phyloP scores from a whole-genome alignment of 2,329 filamentous ascomycete genomes.

The Cercospora sesami region DNA sequence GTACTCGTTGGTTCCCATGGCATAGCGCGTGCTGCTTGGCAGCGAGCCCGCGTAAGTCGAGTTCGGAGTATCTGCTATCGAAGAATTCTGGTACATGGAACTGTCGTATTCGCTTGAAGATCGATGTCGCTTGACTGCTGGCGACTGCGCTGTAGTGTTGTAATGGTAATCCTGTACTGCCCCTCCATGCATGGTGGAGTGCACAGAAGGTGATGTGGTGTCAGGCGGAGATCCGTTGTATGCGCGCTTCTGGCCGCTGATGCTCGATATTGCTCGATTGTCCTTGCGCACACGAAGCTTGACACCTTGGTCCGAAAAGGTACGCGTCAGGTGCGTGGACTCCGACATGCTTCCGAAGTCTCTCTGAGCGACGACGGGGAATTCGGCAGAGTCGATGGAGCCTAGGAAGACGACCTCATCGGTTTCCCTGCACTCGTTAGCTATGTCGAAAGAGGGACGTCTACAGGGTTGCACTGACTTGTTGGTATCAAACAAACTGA shows the following conservation, averaged over 20 bases:
- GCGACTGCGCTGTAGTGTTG: conserved; percentile 21
- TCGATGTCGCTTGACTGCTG: conserved; percentile 31
- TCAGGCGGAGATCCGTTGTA: conserved; percentile 27
- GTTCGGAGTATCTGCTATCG: conserved; percentile 17
- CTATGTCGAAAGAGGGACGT: background rate
- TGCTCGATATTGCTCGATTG: conserved; percentile 52
- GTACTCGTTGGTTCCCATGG: conserved; percentile 15
- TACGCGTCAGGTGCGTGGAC: conserved; percentile 76
- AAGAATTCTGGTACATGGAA: conserved; percentile 22
- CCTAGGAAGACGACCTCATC: conserved; percentile 54
- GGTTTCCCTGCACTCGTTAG: conserved; percentile 30
- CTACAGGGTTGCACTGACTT: conserved; percentile 48
- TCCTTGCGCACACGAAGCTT: conserved; percentile 81
- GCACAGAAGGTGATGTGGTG: conserved; percentile 23
- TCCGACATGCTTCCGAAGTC: conserved; percentile 77
- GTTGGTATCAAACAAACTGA: conserved; percentile 73
- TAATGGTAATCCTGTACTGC: conserved; percentile 28
- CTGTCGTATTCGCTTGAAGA: conserved; percentile 32
- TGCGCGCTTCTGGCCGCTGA: conserved; percentile 25
- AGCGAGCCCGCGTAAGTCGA: conserved; percentile 22
- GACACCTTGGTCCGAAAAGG: conserved; percentile 85
- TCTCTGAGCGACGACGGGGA: conserved; percentile 58
- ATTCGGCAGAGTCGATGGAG: conserved; percentile 63
- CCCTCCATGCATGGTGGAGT: conserved; percentile 21
- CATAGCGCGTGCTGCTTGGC: conserved; percentile 23